Evolutionary conservation across 768 basidiomycete species (phyloP), one percentile per base, ranked within the genome.

Genomic region (Boletus rex-veris): DNA sequence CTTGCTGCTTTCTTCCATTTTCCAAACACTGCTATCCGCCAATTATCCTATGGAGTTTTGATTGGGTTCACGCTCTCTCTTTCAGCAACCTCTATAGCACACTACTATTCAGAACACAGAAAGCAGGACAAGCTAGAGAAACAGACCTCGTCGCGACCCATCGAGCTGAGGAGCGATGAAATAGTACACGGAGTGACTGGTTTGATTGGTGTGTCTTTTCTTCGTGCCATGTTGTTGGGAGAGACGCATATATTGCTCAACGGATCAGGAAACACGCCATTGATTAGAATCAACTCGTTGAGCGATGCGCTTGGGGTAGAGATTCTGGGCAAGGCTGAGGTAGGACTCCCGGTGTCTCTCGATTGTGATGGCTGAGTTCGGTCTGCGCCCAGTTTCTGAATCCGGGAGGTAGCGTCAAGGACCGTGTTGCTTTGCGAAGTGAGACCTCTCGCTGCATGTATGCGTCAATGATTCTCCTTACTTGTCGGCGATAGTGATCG

Each of bases 341-440:
- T 91, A 52, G 44, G 74, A 7, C 45, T 18, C 14, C 9, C 15
- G 1, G 8, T 11, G 3, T 36, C 15, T n/a, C 14, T 39, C 38
- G 5, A 24, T 16, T 7, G 40, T 35, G 14, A 21, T 2, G 16
- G 18, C 41, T 24, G 31, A 54, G 11, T 48, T 8, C 59, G 92
- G 86, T 93, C 84, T 14, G 26, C 39, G 18, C 40, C 10, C 61
- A 98, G 92, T 99, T 87, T 66, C 68, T 98, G 55, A 99, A 99
- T 71, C 96, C 97, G 1, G 96, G 96, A 24, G 97, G 97, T 38
- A 98, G 95, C 50, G 90, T 98, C 46, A 99, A 99, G 70, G 97
- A 99, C 70, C 83, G 97, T 30, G 96, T 98, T n/a, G 96, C 95
- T 0, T 69, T 98, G 55, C 81, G 85, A 69, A 92, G 95, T 97